Evolutionary conservation across 352 stramenopile species (phyloP).

Genomic region (Phytophthora meadii): DNA sequence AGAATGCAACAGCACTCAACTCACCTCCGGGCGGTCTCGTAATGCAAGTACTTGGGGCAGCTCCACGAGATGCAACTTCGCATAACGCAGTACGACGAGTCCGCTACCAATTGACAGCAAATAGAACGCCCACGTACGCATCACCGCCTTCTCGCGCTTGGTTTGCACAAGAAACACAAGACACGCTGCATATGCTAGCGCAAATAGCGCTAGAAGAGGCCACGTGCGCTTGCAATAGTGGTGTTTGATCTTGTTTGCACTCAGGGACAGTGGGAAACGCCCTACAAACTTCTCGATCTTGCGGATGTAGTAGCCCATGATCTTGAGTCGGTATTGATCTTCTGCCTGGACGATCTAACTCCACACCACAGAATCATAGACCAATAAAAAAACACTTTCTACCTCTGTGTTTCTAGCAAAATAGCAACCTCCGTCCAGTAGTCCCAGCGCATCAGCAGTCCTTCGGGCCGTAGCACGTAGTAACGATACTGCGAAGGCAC

Average conservation of each 20-base stretch:
- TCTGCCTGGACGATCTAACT: conserved; percentile 72
- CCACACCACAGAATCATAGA: neutral
- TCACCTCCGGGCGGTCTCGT: conserved; percentile 70
- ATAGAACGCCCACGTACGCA: conserved; percentile 65
- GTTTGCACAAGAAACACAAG: conserved; percentile 51
- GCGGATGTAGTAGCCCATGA: conserved; percentile 85
- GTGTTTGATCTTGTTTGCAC: conserved; percentile 49
- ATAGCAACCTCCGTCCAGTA: conserved; percentile 75
- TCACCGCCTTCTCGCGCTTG: conserved; percentile 38
- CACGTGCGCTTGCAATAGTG: conserved; percentile 61
- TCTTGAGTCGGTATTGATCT: conserved; percentile 80
- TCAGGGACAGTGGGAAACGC: conserved; percentile 58
- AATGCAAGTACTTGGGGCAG: conserved; percentile 73
- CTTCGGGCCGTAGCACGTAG: conserved; percentile 77
- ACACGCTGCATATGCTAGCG: conserved; percentile 42
- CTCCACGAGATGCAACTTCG: conserved; percentile 78
- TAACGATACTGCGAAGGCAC: conserved; percentile 64
- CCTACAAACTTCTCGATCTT: conserved; percentile 82
- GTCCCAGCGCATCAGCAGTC: conserved; percentile 63
- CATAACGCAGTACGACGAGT: conserved; percentile 70
- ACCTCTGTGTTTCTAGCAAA: neutral
- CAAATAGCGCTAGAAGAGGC: conserved; percentile 58
- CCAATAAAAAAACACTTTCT: neutral
- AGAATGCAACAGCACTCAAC: conserved; percentile 7
- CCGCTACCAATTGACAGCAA: conserved; percentile 62